A percentile compares a stretch with the other conserved stretches of the same genome.
Conservation (phyloP, 257 asterid species). For the Datura wrightii region DNA sequence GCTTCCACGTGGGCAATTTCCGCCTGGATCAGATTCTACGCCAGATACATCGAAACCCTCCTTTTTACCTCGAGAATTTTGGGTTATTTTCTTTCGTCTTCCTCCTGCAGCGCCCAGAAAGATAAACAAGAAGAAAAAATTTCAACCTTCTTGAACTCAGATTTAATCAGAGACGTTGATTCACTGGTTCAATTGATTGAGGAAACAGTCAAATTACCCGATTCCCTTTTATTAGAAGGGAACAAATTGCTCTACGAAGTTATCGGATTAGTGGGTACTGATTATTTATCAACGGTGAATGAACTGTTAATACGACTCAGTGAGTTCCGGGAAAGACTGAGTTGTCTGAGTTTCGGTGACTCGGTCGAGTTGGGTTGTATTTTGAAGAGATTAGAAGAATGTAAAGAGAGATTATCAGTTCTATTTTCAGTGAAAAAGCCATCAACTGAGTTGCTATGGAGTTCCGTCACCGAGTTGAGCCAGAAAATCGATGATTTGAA, state of each 20-base stretch:
- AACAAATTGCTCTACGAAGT: conserved; percentile 55
- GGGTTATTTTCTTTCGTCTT: conserved; percentile 64
- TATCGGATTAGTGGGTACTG: conserved; percentile 45
- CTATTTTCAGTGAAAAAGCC: conserved; percentile 52
- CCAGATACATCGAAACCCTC: conserved; percentile 66
- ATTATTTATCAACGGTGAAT: conserved; percentile 56
- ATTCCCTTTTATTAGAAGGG: conserved; percentile 47
- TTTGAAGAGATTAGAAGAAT: conserved; percentile 60
- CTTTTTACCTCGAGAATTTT: conserved; percentile 59
- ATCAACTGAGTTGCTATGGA: conserved; percentile 61
- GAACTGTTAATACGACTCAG: conserved; percentile 57
- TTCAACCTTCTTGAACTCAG: conserved; percentile 51
- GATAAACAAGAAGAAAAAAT: conserved; percentile 53
- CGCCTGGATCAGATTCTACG: conserved; percentile 81
- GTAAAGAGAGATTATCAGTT: conserved; percentile 50
- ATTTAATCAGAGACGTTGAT: conserved; percentile 65
- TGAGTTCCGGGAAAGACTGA: conserved; percentile 63
- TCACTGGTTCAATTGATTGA: conserved; percentile 50
- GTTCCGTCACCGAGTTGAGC: conserved; percentile 48
- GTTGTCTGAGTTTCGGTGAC: conserved; percentile 62
- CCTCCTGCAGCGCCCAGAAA: conserved; percentile 37
- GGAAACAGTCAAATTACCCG: conserved; percentile 63
- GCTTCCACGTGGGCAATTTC: conserved; percentile 64
- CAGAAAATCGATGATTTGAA: conserved; percentile 44
- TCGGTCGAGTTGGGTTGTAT: conserved; percentile 63